Base-by-base conservation (phyloP, 768 basidiomycete genomes). In the Lanmaoa rubissima region DNA sequence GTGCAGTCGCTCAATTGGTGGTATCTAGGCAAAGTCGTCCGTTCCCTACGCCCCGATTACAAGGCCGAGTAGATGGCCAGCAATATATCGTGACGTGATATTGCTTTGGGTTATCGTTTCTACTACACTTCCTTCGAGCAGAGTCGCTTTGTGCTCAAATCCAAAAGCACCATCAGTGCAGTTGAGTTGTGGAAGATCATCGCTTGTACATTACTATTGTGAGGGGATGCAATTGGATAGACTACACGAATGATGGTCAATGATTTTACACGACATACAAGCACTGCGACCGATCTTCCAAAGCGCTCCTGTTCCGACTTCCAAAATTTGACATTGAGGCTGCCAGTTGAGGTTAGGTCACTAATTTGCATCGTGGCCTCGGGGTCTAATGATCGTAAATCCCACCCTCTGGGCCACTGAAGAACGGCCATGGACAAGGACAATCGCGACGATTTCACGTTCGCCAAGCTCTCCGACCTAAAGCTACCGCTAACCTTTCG, bases 401-500 rank as follows among this genome's bases (percentile, higher is more conserved):
- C 13, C 16, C 32, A 39, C 17, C 28, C 17, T 21, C 21, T 43
- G 13, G 7, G 4, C 14, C 6, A 40, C n/a, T 48, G 41, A 54
- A 47, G 10, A 52, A 54, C 55, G 24, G 19, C 35, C 52, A 83
- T 82, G 82, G 81, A 82, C 71, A 82, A 82, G 61, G 82, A 82
- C 61, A 82, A 84, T 65, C 79, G 88, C 36, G 90, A 94, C 64
- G 94, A 97, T 71, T 92, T 94, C 65, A 94, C 92, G 3, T 97
- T 96, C 68, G 94, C 93, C 7, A 88, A 88, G 69, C 83, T 94
- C 19, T 90, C 90, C 52, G 91, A 95, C 70, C 81, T 97, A 57
- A 94, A 92, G 69, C 73, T 92, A 9, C 92, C 90, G 2, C 83
- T 96, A 11, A 93, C 94, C 11, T 86, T 94, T 66, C 83, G 92